Conservation (phyloP, 805 yeast genomes). For the Candida tammaniensis region DNA sequence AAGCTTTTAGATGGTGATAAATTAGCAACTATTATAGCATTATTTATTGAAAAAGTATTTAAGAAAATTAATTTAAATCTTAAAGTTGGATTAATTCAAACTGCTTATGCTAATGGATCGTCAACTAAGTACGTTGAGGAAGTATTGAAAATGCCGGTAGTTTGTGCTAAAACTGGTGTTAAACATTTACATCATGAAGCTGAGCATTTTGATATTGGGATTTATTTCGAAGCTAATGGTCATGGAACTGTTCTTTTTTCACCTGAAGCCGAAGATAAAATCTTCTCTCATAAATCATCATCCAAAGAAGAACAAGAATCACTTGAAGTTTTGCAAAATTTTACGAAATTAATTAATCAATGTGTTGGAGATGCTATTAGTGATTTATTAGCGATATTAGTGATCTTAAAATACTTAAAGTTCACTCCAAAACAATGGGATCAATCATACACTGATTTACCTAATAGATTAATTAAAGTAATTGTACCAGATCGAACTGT, state of each 20-base stretch:
- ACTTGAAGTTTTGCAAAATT: conserved; percentile 51
- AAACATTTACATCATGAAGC: conserved; percentile 95
- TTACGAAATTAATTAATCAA: conserved; percentile 81
- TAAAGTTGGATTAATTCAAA: conserved; percentile 84
- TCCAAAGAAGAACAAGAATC: conserved; percentile 48
- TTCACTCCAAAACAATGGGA: conserved; percentile 75
- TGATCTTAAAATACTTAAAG: conserved; percentile 54
- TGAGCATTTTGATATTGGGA: conserved; percentile 79
- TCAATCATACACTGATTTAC: conserved; percentile 73
- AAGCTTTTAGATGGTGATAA: conserved; percentile 87
- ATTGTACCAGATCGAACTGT: conserved; percentile 75
- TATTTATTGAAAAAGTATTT: conserved; percentile 52
- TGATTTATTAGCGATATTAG: conserved; percentile 78
- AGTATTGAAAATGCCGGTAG: conserved; percentile 68
- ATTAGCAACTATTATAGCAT: conserved; percentile 81
- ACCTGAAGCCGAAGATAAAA: conserved; percentile 38
- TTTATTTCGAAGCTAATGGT: conserved; percentile 98
- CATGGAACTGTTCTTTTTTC: conserved; percentile 94
- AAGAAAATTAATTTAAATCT: conserved; percentile 46
- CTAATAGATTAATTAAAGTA: conserved; percentile 79
- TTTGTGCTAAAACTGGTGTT: conserved; percentile 93
- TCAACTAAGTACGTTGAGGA: conserved; percentile 71
- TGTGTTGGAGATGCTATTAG: conserved; percentile 98
- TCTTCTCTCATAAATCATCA: conserved; percentile 30
- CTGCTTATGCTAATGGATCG: conserved; percentile 96